Percentiles rank a stretch among this genome's conserved stretches.
These are phyloP conservation scores for Baeospora myosura DNA, from an alignment of 1,284 basidiomycete species.

Conservation along the genomic window DNA sequence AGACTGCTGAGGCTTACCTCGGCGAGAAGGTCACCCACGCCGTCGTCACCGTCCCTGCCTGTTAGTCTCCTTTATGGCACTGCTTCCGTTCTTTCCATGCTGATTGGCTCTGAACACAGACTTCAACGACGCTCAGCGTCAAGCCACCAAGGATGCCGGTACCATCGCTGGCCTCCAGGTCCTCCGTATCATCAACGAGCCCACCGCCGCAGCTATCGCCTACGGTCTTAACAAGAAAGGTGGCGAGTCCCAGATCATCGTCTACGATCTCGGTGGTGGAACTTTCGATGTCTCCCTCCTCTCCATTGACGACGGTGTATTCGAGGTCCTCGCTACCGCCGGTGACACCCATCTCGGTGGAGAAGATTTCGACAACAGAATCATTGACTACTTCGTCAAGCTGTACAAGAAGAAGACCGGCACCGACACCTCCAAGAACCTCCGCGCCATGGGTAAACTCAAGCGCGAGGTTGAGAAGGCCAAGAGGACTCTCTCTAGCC, in stretches of 20 bases:
- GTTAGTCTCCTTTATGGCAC: conserved; percentile 36
- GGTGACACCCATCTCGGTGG: conserved; percentile 99
- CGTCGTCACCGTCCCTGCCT: conserved; percentile 96
- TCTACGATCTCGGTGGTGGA: conserved; percentile 97
- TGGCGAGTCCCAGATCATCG: conserved; percentile 92
- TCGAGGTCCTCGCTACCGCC: conserved; percentile 95
- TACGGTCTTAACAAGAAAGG: conserved; percentile 97
- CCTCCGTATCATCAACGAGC: conserved; percentile 98
- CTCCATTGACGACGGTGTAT: conserved; percentile 96
- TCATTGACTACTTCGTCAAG: conserved; percentile 90
- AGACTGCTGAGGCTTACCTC: conserved; percentile 97
- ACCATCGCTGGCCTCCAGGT: conserved; percentile 94
- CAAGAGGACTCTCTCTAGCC: conserved; percentile 93
- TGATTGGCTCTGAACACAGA: conserved; percentile 31
- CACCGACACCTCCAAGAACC: conserved; percentile 81
- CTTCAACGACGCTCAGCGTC: conserved; percentile 99
- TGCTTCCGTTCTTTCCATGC: neutral
- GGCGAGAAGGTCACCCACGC: conserved; percentile 96
- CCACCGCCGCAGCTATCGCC: conserved; percentile 95
- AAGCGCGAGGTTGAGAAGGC: conserved; percentile 99
- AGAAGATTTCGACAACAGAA: conserved; percentile 97
- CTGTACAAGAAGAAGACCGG: conserved; percentile 93
- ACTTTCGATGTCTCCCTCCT: conserved; percentile 98
- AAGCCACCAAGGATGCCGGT: conserved; percentile 98
- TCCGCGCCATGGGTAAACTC: conserved; percentile 91